Conservation (phyloP, 2,329 filamentous ascomycete genomes). For the Cladorrhinum sp. region DNA sequence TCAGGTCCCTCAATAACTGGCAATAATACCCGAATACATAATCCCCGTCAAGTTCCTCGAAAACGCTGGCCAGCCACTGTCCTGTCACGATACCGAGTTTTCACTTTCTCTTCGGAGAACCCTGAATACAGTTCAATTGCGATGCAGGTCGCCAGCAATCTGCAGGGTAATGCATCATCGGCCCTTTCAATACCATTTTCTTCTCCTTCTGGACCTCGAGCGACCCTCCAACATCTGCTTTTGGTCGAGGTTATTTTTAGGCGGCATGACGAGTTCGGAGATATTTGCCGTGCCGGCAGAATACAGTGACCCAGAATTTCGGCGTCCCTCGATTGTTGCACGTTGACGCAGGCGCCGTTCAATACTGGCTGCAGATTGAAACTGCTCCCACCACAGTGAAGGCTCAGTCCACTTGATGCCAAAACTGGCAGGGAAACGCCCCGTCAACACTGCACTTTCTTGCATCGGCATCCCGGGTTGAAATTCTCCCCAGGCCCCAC, state of each 20-base stretch:
- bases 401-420: background rate
- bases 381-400: background rate
- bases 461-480: background rate
- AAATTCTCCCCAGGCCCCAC: background rate
- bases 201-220: background rate
- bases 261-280: background rate
- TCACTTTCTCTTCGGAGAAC: too few species aligned
- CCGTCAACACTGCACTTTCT: background rate
- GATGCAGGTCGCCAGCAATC: slow-evolving; percentile 8
- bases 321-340: background rate
- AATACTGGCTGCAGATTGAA: background rate
- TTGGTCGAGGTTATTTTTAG: slow-evolving; percentile 20
- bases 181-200: background rate
- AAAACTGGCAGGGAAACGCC: background rate
- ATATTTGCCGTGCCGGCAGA: slow-evolving; percentile 24
- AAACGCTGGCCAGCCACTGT: too few species aligned
- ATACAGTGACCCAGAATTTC: slow-evolving; percentile 6
- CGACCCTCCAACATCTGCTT: background rate
- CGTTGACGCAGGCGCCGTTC: background rate
- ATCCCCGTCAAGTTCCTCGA: too few species aligned
- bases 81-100: too few species aligned
- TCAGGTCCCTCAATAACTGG: too few species aligned
- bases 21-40: too few species aligned
- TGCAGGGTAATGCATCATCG: slow-evolving; percentile 15
- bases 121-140: background rate